Percentiles rank a stretch among this genome's conserved stretches.
Conservation (phyloP, 2,329 filamentous ascomycete genomes). For the Leptographium galeiforme region DNA sequence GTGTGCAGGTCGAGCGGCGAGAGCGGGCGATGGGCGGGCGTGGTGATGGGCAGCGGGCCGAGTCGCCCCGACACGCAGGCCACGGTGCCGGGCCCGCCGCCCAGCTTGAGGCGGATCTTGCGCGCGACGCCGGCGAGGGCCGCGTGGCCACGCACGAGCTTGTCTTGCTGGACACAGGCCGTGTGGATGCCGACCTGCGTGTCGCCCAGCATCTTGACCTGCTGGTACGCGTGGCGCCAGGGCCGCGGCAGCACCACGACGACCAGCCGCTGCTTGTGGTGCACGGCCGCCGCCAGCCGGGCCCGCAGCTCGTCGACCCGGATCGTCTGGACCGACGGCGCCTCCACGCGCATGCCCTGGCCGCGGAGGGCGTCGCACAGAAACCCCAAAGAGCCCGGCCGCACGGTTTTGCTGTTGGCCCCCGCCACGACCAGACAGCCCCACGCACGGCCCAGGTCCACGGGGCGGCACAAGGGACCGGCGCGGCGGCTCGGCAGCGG, state of each 20-base stretch:
- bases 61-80: too few relatives aligned
- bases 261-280: background rate
- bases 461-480: background rate
- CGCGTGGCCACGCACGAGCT: background rate
- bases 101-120: background rate
- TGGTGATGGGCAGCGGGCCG: too few relatives aligned
- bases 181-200: background rate
- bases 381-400: too few relatives aligned
- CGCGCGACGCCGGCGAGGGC: background rate
- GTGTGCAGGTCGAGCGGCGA: slow-evolving; percentile 38
- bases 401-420: too few relatives aligned
- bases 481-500: background rate
- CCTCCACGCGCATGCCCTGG: background rate
- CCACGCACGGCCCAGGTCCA: background rate
- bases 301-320: background rate
- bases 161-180: background rate
- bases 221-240: background rate
- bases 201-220: background rate
- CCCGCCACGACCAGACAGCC: background rate
- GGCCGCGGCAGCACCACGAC: background rate
- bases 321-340: background rate
- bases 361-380: background rate
- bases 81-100: too few relatives aligned
- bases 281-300: background rate
- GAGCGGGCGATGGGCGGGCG: slow-evolving; percentile 20